Evolutionary conservation across 345 rosid species (phyloP).

Genomic region (Hypericum androsaemum): DNA sequence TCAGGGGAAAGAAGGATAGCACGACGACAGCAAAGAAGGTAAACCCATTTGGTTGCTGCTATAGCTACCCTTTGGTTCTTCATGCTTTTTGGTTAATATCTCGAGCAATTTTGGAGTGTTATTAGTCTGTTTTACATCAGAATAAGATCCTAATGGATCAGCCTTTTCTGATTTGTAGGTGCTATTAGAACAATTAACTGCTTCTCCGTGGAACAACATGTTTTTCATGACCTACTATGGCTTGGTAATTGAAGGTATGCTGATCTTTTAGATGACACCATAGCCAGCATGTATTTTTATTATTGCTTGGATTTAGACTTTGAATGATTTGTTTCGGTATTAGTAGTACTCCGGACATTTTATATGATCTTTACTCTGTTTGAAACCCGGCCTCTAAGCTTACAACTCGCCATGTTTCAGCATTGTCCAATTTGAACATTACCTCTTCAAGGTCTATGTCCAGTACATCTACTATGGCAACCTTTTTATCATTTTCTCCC

Average conservation of each 20-base stretch:
- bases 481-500: no score
- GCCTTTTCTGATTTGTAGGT: conserved; percentile 35
- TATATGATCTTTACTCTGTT: no score
- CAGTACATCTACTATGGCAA: no score
- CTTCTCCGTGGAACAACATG: conserved; percentile 87
- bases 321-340: no score
- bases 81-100: not conserved
- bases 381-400: no score
- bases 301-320: not conserved
- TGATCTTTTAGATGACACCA: no score
- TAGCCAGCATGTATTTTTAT: not conserved
- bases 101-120: not conserved
- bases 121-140: not conserved
- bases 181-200: conserved; percentile 68
- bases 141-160: not conserved
- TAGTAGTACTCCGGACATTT: no score
- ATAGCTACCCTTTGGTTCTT: not conserved
- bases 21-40: conserved; percentile 83
- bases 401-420: not conserved
- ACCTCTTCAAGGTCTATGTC: no score
- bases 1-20: conserved; percentile 64
- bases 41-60: not conserved
- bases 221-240: conserved; percentile 83
- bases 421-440: no score
- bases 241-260: conserved; percentile 76